Evolutionary conservation across 2,329 filamentous ascomycete genomes (phyloP).

Genomic region (Hypoxylon sp.): DNA sequence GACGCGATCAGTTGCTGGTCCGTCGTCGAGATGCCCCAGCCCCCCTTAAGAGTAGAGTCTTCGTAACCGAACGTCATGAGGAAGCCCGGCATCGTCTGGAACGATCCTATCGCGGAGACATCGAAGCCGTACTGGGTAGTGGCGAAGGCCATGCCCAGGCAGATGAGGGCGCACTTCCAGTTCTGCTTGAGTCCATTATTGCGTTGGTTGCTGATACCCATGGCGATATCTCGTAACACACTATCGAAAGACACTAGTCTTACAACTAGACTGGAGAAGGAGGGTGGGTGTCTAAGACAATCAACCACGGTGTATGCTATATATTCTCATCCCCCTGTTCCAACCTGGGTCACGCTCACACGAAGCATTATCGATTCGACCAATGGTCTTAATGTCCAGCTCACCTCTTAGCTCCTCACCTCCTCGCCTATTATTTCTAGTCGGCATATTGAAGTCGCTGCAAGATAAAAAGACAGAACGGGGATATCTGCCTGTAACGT

Average conservation of each 20-base stretch:
- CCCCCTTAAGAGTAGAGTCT: constrained; percentile 25
- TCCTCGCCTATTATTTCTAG: too few species aligned
- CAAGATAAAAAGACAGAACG: background rate
- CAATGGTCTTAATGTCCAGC: constrained; percentile 1
- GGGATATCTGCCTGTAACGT: constrained; percentile 7
- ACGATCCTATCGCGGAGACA: constrained; percentile 29
- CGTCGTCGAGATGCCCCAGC: constrained; percentile 37
- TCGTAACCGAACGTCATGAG: constrained; percentile 37
- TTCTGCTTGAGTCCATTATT: constrained; percentile 37
- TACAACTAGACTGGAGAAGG: too few species aligned
- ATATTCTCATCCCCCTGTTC: background rate
- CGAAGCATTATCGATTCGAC: background rate
- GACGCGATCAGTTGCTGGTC: constrained; percentile 41
- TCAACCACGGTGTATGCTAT: background rate
- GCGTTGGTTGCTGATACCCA: constrained; percentile 32
- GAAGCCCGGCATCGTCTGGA: constrained; percentile 41
- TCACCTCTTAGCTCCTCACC: constrained; percentile 6
- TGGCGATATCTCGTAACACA: background rate
- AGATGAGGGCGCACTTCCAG: constrained; percentile 40
- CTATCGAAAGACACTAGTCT: background rate
- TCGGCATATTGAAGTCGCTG: constrained; percentile 1
- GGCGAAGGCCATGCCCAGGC: constrained; percentile 38
- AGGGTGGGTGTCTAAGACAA: background rate
- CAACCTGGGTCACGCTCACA: background rate
- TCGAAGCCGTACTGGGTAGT: constrained; percentile 40